phyloP scores from a whole-genome alignment of 352 stramenopile genomes.

The Globisporangium ultimum region DNA sequence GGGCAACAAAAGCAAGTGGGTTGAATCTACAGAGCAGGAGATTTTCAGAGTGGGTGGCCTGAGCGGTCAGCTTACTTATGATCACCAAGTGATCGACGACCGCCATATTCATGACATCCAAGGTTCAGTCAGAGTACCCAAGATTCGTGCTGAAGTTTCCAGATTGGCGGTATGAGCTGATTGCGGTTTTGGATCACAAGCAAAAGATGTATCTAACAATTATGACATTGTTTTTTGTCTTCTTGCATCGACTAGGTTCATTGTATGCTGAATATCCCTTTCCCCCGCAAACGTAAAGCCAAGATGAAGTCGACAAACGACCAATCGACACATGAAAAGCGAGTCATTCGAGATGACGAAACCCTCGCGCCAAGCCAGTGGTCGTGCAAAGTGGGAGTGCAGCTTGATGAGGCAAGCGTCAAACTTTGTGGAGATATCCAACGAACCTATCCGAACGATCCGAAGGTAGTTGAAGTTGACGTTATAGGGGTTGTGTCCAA shows the following conservation, averaged over 20 bases:
- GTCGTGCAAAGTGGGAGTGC: constrained; percentile 24
- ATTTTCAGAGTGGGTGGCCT: constrained; percentile 4
- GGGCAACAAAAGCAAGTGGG: background rate
- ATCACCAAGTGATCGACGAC: constrained; percentile 1
- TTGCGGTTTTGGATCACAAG: background rate
- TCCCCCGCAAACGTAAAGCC: background rate
- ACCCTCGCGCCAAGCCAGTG: constrained; percentile 4
- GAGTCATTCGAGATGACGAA: background rate
- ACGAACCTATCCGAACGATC: background rate
- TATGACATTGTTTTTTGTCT: background rate
- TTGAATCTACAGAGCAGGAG: background rate
- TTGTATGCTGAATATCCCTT: constrained; percentile 40
- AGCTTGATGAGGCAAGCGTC: constrained; percentile 20
- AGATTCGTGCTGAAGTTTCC: constrained; percentile 2
- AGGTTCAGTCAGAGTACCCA: background rate
- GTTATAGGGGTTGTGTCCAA: constrained; percentile 12
- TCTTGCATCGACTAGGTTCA: constrained; percentile 25
- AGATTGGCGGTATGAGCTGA: constrained; percentile 10
- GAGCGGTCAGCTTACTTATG: constrained; percentile 8
- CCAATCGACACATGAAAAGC: background rate
- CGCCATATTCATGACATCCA: constrained; percentile 10
- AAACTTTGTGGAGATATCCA: constrained; percentile 17
- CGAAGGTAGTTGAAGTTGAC: background rate
- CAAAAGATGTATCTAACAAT: background rate
- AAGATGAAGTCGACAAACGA: background rate